phyloP scores from a whole-genome alignment of 257 asterid genomes.

The Gentiana macrophylla region DNA sequence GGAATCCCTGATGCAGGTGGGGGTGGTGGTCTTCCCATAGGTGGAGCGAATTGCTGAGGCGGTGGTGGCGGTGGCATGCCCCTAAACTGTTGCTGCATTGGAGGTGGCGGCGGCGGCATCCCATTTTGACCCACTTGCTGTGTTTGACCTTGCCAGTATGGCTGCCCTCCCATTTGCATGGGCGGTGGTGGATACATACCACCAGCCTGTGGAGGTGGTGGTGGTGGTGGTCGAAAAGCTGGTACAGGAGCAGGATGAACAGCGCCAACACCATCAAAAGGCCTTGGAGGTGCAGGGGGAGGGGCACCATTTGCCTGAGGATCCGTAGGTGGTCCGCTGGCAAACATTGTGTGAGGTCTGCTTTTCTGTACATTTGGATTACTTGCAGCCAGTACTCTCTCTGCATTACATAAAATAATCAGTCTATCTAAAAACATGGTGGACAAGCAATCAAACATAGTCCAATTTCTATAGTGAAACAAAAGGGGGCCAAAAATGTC shows the following conservation, averaged over 20 bases:
- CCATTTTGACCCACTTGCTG: conserved; percentile 37
- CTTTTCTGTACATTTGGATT: conserved; percentile 67
- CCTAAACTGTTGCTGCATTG: conserved; percentile 51
- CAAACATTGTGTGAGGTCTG: conserved; percentile 93
- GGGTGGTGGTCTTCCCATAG: conserved; percentile 58
- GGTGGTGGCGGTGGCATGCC: conserved; percentile 60
- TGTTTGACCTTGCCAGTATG: conserved; percentile 70
- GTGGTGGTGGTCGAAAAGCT: conserved; percentile 51
- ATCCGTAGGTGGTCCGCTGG: conserved; percentile 77
- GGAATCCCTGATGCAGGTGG: conserved; percentile 36
- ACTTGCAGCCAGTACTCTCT: conserved; percentile 83
- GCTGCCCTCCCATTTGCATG: conserved; percentile 52
- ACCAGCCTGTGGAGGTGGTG: conserved; percentile 57
- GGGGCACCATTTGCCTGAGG: conserved; percentile 43
- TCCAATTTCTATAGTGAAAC: too few species aligned
- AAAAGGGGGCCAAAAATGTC: too few species aligned
- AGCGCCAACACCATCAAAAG: conserved; percentile 52
- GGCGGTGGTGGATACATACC: conserved; percentile 43
- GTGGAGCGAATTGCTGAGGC: conserved; percentile 48
- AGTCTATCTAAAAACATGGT: too few species aligned
- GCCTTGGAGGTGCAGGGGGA: conserved; percentile 60
- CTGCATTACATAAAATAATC: conserved; percentile 32
- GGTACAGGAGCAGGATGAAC: conserved; percentile 60
- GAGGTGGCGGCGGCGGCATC: conserved; percentile 46
- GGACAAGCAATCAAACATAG: too few species aligned